Base-by-base conservation (phyloP, 2,329 filamentous ascomycete species). In the Beauveria bassiana region DNA sequence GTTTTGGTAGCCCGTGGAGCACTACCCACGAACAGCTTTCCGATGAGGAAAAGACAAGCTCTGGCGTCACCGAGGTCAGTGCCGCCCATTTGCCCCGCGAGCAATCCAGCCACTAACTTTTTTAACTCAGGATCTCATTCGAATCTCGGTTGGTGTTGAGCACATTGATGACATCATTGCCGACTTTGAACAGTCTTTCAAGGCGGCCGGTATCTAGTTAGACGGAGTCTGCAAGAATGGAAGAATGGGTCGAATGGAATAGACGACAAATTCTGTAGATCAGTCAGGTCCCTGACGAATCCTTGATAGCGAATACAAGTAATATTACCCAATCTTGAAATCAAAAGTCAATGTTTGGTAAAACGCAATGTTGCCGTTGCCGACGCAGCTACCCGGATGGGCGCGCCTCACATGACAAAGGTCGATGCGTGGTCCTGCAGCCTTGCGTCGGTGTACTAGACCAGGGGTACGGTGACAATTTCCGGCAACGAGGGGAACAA, bases 91-190 rank as follows among this genome's bases (percentile, higher is more conserved):
- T 18, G 10, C n/a, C n/a, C n/a, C 9, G 5, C 18, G 5, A 14
- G 20, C 2, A n/a, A 40, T 47, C 3, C 12, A 59, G 18, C 20
- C 24, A 28, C 56, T 65, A 28, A 62, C 56, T 31, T n/a, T 31
- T 14, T 51, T 31, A 14, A 31, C 20, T 6, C 12, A 91, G 82
- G 93, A 96, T 71, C 86, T 93, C 45, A 96, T 98, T 75, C 90
- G 93, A 65, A 95, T 98, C 70, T 97, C 93, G 0, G 93, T 97
- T 63, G 93, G 93, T 58, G 96, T 89, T 1, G 93, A 98, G 78
- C 92, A 97, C 74, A 96, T 98, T 72, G 93, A 96, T 78, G 93
- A 98, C 71, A 97, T 98, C 70, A 95, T 96, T 71, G 89, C 87
- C 68, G 93, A 98, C 76, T 97, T 98, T 72, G 88, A 93, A 75